A percentile compares a stretch with the other conserved stretches of the same genome.
These are phyloP conservation scores for Solanum aculeatissimum DNA, from an alignment of 305 asterid species.

Conservation along the genomic window DNA sequence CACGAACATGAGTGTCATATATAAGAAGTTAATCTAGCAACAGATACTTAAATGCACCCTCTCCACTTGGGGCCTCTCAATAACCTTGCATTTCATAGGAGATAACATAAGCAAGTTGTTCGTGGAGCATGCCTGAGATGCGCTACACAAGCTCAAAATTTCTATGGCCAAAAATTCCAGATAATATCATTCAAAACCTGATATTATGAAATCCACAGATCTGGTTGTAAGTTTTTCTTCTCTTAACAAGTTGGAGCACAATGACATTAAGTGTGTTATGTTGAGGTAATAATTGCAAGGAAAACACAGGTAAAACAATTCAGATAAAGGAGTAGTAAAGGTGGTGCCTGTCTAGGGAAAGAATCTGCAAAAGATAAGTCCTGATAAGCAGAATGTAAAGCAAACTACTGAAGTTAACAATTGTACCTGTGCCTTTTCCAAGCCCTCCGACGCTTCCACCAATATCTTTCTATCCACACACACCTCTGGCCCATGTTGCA, in stretches of 20 bases:
- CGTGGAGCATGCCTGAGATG: not conserved
- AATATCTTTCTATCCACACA: slow-evolving; percentile 64
- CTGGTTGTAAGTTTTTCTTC: not conserved
- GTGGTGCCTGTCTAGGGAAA: not conserved
- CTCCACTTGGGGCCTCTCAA: not conserved
- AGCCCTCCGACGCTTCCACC: slow-evolving; percentile 89
- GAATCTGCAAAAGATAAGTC: not conserved
- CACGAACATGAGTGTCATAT: not conserved
- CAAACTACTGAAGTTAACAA: not conserved
- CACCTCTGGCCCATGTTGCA: slow-evolving; percentile 68
- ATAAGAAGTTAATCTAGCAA: not conserved
- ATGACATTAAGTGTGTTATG: not conserved
- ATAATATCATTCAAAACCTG: not conserved
- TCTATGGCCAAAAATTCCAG: not conserved
- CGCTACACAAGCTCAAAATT: not conserved
- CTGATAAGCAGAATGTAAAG: not conserved
- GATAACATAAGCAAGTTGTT: not conserved
- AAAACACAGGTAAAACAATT: not conserved
- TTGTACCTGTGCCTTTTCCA: slow-evolving; percentile 69
- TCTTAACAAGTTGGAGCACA: not conserved
- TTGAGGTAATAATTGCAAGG: not conserved
- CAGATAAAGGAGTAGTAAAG: not conserved
- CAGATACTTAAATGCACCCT: not conserved
- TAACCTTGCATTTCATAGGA: not conserved
- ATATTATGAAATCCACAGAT: not conserved